Evolutionary conservation across 345 rosid species (phyloP), one percentile per base, ranked within the genome.

Genomic region (Streptanthus diversifolius): DNA sequence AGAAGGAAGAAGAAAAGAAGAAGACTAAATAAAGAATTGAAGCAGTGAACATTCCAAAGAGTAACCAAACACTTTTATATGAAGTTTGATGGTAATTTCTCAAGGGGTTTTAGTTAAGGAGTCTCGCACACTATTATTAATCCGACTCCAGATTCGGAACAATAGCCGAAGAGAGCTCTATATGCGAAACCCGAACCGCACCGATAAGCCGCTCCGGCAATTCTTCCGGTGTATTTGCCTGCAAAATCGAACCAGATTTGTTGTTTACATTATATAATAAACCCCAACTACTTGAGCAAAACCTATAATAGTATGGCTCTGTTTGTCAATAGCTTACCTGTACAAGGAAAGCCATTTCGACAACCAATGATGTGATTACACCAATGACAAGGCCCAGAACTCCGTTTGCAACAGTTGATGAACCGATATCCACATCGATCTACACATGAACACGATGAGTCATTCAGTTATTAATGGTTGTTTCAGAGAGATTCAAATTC

Each of bases 291-390:
- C 32, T 17, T 44, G 36, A 48, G n/a, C 14, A 43, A 61, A 51
- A 10, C 57, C 35, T 24, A 12, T 13, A 21, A 64, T 33, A 14
- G 2, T 48, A 13, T 14, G 9, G 3, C n/a, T 12, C 43, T 10
- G 25, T 43, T 18, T 45, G 29, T 30, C 5, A 5, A 35, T 27
- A 17, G 2, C 40, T 21, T 63, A 78, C 79, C 95, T 95, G 99
- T 82, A 95, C 97, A 82, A 95, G 96, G 77, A 95, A 92, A 73
- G 99, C 98, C 99, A 92, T 95, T 75, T 95, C 99, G 21, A 95
- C 97, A 44, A 95, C 98, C 77, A 95, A 78, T 1, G 97, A 71
- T 9, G 86, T 92, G 58, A 95, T 87, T 49, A 92, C 92, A 40
- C 99, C 98, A 73, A 92, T 80, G 44, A 92, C 99, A 33, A 95